A percentile compares a stretch with the other conserved stretches of the same genome.
Conservation (phyloP, 2,329 filamentous ascomycete species). For the Ophiocordyceps camponoti-rufipedis region DNA sequence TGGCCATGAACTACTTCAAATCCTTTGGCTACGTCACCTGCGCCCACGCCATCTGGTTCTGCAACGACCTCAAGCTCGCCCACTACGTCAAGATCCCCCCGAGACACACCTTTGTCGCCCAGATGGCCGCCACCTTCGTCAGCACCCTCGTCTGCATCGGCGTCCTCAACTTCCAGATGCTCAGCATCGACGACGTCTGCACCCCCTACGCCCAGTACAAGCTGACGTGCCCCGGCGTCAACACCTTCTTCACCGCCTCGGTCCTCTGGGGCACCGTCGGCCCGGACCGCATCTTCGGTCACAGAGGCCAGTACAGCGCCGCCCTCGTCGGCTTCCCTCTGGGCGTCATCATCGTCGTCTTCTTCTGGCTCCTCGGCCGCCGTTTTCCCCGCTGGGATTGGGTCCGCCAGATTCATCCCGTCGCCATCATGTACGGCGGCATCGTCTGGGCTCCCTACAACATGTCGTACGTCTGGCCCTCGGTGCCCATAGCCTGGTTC, state of each 20-base stretch:
- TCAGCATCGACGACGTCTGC: constrained; percentile 29
- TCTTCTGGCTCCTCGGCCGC: constrained; percentile 20
- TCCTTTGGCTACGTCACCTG: constrained; percentile 22
- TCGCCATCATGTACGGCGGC: constrained; percentile 27
- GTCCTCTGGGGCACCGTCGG: constrained; percentile 37
- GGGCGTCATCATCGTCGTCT: constrained; percentile 29
- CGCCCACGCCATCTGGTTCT: constrained; percentile 32
- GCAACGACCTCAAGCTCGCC: constrained; percentile 27
- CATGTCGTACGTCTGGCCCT: constrained; percentile 31
- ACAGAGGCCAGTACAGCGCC: constrained; percentile 28
- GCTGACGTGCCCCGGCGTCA: constrained; percentile 32
- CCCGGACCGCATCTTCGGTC: constrained; percentile 29
- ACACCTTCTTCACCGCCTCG: constrained; percentile 37
- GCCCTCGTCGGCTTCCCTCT: constrained; percentile 30
- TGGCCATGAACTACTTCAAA: constrained; percentile 38
- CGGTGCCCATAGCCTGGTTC: constrained; percentile 31
- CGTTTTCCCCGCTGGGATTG: constrained; percentile 21
- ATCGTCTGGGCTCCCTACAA: constrained; percentile 30
- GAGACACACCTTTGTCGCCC: constrained; percentile 37
- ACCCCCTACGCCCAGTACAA: constrained; percentile 26
- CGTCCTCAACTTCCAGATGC: constrained; percentile 30
- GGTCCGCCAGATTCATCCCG: constrained; percentile 26
- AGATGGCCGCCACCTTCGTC: constrained; percentile 37
- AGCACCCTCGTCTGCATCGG: constrained; percentile 31
- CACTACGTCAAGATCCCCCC: constrained; percentile 42